A percentile compares a stretch with the other conserved stretches of the same genome.
These are phyloP conservation scores for Fusarium stilboides DNA, from an alignment of 2,329 filamentous ascomycete genomes.

Conservation along the genomic window DNA sequence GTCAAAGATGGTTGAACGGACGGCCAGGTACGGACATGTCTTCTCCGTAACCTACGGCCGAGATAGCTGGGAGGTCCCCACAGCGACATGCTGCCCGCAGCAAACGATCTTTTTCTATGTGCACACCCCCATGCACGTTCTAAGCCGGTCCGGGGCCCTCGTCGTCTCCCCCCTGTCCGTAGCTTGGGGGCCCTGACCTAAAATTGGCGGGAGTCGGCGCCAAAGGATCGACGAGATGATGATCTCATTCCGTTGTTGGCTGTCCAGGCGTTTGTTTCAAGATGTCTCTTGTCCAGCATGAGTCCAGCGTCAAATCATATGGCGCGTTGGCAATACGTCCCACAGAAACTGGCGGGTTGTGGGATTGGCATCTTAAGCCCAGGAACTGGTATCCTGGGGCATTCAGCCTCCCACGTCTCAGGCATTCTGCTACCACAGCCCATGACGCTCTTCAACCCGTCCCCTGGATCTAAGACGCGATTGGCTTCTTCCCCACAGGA, in stretches of 20 bases:
- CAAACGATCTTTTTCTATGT: constrained; percentile 30
- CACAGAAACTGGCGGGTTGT: constrained; percentile 43
- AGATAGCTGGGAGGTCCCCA: constrained; percentile 46
- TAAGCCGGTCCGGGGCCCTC: constrained; percentile 22
- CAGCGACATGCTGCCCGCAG: constrained; percentile 33
- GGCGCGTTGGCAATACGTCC: constrained; percentile 23
- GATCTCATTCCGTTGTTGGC: constrained; percentile 51
- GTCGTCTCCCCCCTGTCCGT: constrained; percentile 31
- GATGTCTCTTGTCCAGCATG: constrained; percentile 37
- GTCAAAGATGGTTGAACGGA: constrained; percentile 34
- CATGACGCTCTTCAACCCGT: constrained; percentile 47
- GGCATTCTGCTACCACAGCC: constrained; percentile 25
- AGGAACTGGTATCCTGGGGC: constrained; percentile 36
- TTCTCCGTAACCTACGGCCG: constrained; percentile 46
- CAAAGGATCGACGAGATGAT: constrained; percentile 51
- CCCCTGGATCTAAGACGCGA: constrained; percentile 37
- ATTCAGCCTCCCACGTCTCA: constrained; percentile 35
- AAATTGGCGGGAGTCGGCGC: constrained; percentile 50
- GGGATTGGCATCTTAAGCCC: constrained; percentile 28
- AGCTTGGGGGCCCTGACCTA: constrained; percentile 44
- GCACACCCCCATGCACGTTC: constrained; percentile 38
- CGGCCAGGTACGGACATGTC: constrained; percentile 35
- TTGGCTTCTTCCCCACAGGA: constrained; percentile 47
- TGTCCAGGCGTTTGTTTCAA: constrained; percentile 51
- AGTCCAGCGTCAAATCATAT: constrained; percentile 43